Evolutionary conservation across 352 stramenopile species (phyloP), one percentile per base, ranked within the genome.

Genomic region (Phytophthora tentaculata): DNA sequence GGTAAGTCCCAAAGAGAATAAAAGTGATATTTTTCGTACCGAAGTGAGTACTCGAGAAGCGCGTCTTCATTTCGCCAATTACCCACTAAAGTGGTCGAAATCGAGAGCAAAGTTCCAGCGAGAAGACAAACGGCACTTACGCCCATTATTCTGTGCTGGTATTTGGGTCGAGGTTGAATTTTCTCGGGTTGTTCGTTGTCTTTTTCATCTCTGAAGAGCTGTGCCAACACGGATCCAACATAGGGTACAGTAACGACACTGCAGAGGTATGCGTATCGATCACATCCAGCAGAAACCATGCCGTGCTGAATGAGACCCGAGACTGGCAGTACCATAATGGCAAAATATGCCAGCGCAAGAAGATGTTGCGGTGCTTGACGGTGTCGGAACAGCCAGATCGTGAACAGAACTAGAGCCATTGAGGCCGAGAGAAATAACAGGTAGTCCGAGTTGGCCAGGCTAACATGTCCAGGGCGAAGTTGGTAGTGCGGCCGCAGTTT

Each of bases 181-280:
- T 49, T 50, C 37, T 58, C 41, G 19, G 61, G 35, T 24, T 7
- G 24, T 61, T 69, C 19, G 9, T 51, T 23, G 3, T 55, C 22
- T 19, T 28, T 5, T 2, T 37, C 61, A 39, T 8, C 23, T 3
- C 9, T 29, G 56, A 79, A 72, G 5, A 53, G 56, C 10, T 23
- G 37, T 37, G 69, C 60, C 8, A 85, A 24, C 13, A 55, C 26
- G 9, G 51, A 47, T 0, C 74, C 81, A 20, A 56, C 64, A n/a
- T 84, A 78, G 9, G 79, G 76, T 13, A 89, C 77, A 12, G 80
- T 20, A 9, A 80, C 60, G 28, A 86, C 61, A 1, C 65, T 78
- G 7, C 81, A 73, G 10, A 91, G 77, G 64, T 94, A 94, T 10
- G 78, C 74, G 54, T 94, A 94, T 6, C 86, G 84, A 55, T 93